Conservation (phyloP, 257 asterid species). For the Przewalskia tangutica region DNA sequence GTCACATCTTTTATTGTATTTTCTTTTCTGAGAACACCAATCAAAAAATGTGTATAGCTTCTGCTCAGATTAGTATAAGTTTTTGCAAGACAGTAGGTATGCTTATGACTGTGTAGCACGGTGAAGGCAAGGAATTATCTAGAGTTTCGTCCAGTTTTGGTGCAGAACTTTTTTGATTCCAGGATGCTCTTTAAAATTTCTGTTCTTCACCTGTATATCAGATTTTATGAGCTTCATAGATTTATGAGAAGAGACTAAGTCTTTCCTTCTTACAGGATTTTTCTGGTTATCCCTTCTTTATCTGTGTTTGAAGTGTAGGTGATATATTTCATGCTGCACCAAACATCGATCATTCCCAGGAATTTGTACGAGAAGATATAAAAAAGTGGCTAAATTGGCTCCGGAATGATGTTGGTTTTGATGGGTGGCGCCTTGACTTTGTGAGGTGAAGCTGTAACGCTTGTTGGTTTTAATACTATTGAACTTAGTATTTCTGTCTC, state of each 20-base stretch:
- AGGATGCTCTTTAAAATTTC: not conserved
- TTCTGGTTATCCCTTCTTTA: not conserved
- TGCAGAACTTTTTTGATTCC: not conserved
- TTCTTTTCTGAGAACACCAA: not conserved
- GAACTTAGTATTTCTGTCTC: not conserved
- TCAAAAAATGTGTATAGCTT: not conserved
- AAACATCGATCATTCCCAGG: slow-evolving; percentile 49
- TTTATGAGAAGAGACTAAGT: not conserved
- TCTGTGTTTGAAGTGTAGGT: slow-evolving; percentile 18
- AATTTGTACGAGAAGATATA: slow-evolving; percentile 39
- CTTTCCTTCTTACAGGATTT: not conserved
- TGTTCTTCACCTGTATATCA: not conserved
- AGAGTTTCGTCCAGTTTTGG: not conserved
- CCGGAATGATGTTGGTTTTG: slow-evolving; percentile 43
- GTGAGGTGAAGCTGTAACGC: slow-evolving; percentile 21
- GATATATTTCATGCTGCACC: slow-evolving; percentile 57
- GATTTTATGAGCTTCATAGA: not conserved
- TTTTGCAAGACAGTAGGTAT: not conserved
- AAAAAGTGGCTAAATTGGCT: slow-evolving; percentile 49
- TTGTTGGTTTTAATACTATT: not conserved
- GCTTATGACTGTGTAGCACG: not conserved
- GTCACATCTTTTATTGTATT: not conserved
- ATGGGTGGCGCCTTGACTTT: slow-evolving; percentile 59
- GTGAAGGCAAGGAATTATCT: not conserved
- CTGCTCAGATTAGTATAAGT: not conserved